Evolutionary conservation across 495 filamentous ascomycete genomes (phyloP).

Genomic region (Penicillium waksmanii): DNA sequence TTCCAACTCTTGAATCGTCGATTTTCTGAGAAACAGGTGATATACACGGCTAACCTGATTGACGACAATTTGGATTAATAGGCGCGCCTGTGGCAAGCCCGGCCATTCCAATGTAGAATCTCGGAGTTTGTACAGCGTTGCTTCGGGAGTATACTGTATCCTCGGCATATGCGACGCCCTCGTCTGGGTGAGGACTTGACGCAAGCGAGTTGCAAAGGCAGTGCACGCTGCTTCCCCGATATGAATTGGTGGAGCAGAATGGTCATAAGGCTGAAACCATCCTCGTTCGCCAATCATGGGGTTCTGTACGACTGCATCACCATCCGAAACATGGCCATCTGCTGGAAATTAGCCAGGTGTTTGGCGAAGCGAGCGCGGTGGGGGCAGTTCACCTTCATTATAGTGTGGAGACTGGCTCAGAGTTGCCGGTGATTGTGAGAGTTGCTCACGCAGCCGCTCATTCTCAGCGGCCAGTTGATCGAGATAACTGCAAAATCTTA

Average conservation of each 20-base stretch:
- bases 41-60: constrained; percentile 35
- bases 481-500: constrained; percentile 26
- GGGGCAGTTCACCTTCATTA: background rate
- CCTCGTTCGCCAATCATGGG: constrained; percentile 36
- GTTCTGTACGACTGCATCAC: constrained; percentile 28
- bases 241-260: constrained; percentile 34
- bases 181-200: constrained; percentile 31
- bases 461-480: constrained; percentile 32
- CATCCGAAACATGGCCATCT: constrained; percentile 14
- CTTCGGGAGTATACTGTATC: constrained; percentile 33
- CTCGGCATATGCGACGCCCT: constrained; percentile 31
- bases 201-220: constrained; percentile 39
- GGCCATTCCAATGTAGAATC: constrained; percentile 31
- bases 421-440: constrained; percentile 18
- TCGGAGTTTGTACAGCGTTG: constrained; percentile 20
- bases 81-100: constrained; percentile 24
- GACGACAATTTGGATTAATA: constrained; percentile 31
- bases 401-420: background rate
- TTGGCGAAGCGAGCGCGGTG: background rate
- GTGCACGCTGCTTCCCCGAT: constrained; percentile 41
- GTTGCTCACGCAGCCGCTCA: constrained; percentile 23
- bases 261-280: constrained; percentile 39
- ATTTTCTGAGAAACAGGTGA: constrained; percentile 33
- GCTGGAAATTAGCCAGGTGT: background rate
- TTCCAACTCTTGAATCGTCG: constrained; percentile 31